These are phyloP conservation scores for Lepidium didymum DNA, from an alignment of 345 rosid genomes.

Conservation along the genomic window DNA sequence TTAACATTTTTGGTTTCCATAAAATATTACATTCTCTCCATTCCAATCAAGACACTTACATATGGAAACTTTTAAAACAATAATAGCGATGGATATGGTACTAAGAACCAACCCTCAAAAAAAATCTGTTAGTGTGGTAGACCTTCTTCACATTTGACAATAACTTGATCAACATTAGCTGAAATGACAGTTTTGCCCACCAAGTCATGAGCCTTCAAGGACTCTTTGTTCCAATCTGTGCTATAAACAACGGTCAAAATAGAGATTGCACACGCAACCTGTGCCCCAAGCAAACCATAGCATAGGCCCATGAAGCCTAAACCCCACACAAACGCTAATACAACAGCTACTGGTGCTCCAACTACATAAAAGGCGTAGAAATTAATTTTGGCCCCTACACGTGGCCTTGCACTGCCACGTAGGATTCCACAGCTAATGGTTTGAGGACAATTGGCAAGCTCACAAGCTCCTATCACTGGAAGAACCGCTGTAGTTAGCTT, in stretches of 20 bases:
- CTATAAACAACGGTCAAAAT: slow-evolving; percentile 51
- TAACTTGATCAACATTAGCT: slow-evolving; percentile 23
- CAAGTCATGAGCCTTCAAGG: slow-evolving; percentile 55
- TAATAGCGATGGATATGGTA: not conserved
- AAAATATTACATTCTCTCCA: slow-evolving; percentile 5
- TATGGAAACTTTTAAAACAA: not conserved
- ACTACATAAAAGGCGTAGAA: slow-evolving; percentile 74
- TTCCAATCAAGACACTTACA: slow-evolving; percentile 6
- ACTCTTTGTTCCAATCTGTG: slow-evolving; percentile 81
- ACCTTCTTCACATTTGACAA: slow-evolving; percentile 40
- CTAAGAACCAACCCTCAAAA: not conserved
- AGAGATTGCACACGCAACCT: slow-evolving; percentile 61
- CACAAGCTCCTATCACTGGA: slow-evolving; percentile 82
- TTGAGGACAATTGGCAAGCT: slow-evolving; percentile 92
- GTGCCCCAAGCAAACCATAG: slow-evolving; percentile 83
- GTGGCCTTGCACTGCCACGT: slow-evolving; percentile 80
- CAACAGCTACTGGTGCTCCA: slow-evolving; percentile 72
- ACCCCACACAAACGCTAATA: slow-evolving; percentile 51
- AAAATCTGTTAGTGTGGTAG: slow-evolving; percentile 6
- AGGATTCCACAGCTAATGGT: slow-evolving; percentile 87
- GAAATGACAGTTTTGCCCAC: slow-evolving; percentile 41
- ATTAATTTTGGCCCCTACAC: slow-evolving; percentile 58
- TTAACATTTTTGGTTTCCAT: not conserved
- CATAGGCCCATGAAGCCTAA: slow-evolving; percentile 81
- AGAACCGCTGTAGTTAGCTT: slow-evolving; percentile 50